Evolutionary conservation across 106 monocot species (phyloP).

Genomic region (Phalaenopsis equestris): DNA sequence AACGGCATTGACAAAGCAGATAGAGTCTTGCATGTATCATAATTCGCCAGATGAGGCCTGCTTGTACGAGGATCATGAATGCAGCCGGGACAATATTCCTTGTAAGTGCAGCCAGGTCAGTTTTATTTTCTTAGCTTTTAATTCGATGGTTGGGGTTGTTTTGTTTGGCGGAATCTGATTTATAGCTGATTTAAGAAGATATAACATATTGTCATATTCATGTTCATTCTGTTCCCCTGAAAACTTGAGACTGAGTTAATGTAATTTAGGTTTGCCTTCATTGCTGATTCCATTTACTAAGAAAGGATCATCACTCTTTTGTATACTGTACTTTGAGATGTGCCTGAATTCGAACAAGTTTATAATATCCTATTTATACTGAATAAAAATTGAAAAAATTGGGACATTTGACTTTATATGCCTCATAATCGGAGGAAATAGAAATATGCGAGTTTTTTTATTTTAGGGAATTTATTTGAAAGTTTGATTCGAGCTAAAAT

Average conservation of each 20-base stretch:
- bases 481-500: too few species aligned
- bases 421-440: too few species aligned
- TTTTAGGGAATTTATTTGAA: too few species aligned
- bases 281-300: too few species aligned
- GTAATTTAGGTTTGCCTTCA: too few species aligned
- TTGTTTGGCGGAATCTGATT: not conserved
- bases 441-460: too few species aligned
- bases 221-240: not conserved
- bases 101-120: slow-evolving; percentile 51
- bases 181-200: not conserved
- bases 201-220: not conserved
- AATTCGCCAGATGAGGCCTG: slow-evolving; percentile 37
- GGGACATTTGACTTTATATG: too few species aligned
- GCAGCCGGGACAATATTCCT: slow-evolving; percentile 38
- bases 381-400: not conserved
- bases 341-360: not conserved
- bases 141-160: not conserved
- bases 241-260: too few species aligned
- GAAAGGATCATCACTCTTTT: not conserved
- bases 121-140: not conserved
- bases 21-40: slow-evolving; percentile 44
- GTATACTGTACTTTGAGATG: not conserved
- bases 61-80: slow-evolving; percentile 53
- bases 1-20: slow-evolving; percentile 32
- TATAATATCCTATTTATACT: not conserved